Evolutionary conservation across 805 yeast species (phyloP).

Genomic region (Ogataea ramenticola): DNA sequence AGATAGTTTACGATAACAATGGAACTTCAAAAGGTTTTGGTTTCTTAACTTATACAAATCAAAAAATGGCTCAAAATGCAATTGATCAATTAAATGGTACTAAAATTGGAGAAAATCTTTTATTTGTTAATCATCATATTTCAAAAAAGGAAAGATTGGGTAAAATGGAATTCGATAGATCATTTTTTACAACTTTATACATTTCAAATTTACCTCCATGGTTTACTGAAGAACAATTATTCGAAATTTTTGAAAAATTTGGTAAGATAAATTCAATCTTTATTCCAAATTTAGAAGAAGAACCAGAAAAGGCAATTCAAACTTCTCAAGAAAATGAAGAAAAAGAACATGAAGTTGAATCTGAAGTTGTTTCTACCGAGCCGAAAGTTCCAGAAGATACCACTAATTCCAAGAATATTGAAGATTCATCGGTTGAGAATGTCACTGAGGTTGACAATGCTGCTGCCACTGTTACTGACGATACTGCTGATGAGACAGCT

Average conservation of each 20-base stretch:
- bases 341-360: constrained; percentile 4
- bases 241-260: constrained; percentile 35
- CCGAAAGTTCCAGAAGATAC: no score
- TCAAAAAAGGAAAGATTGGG: constrained; percentile 54
- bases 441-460: background rate
- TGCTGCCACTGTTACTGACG: background rate
- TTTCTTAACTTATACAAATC: constrained; percentile 54
- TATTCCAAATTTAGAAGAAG: constrained; percentile 39
- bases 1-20: constrained; percentile 38
- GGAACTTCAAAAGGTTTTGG: constrained; percentile 51
- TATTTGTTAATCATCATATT: constrained; percentile 57
- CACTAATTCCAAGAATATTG: no score
- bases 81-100: constrained; percentile 32
- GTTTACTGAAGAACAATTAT: constrained; percentile 30
- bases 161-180: constrained; percentile 35
- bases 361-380: no score
- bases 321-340: no score
- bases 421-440: no score
- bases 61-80: constrained; percentile 56
- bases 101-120: constrained; percentile 21
- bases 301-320: no score
- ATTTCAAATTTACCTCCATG: constrained; percentile 41
- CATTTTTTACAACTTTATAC: constrained; percentile 47
- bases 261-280: constrained; percentile 44
- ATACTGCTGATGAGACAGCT: background rate